A percentile compares a stretch with the other conserved stretches of the same genome.
phyloP scores from a whole-genome alignment of 2,329 filamentous ascomycete genomes.

The Massarina eburnea region DNA sequence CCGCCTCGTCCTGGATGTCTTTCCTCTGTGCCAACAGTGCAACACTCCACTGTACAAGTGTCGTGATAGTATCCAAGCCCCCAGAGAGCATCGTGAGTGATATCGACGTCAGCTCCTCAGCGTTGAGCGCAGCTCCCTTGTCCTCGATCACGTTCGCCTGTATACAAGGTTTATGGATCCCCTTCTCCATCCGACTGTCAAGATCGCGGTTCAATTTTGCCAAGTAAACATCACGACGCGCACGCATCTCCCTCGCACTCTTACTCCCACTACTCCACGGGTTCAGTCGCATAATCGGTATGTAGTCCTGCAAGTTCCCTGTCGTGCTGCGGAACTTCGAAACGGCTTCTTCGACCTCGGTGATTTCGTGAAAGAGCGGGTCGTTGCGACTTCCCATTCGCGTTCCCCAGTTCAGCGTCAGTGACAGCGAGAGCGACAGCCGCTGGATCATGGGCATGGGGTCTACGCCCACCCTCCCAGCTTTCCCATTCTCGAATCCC shows the following conservation, averaged over 20 bases:
- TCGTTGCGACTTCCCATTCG: conserved; percentile 63
- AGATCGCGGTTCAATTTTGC: conserved; percentile 59
- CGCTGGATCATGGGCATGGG: conserved; percentile 71
- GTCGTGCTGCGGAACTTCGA: conserved; percentile 62
- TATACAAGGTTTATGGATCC: conserved; percentile 65
- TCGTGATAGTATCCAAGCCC: conserved; percentile 67
- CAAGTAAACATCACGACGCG: conserved; percentile 63
- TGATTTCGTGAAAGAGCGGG: conserved; percentile 63
- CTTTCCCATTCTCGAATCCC: conserved; percentile 59
- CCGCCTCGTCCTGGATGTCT: conserved; percentile 64
- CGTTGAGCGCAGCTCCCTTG: conserved; percentile 63
- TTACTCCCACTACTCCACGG: conserved; percentile 62
- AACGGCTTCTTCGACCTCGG: conserved; percentile 63
- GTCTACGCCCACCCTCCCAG: conserved; percentile 58
- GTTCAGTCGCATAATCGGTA: conserved; percentile 61
- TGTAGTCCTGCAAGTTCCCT: conserved; percentile 64
- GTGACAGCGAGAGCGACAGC: conserved; percentile 61
- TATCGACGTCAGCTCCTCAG: conserved; percentile 65
- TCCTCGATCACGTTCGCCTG: conserved; percentile 68
- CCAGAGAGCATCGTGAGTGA: conserved; percentile 70
- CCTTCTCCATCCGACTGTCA: conserved; percentile 62
- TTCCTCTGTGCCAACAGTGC: conserved; percentile 60
- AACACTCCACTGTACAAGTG: conserved; percentile 66
- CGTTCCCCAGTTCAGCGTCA: conserved; percentile 68
- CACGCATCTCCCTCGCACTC: conserved; percentile 62